Percentiles rank a stretch among this genome's conserved stretches.
These are phyloP conservation scores for Linderina pennispora DNA, from an alignment of 192 early-diverging fungal genomes.

Conservation along the genomic window DNA sequence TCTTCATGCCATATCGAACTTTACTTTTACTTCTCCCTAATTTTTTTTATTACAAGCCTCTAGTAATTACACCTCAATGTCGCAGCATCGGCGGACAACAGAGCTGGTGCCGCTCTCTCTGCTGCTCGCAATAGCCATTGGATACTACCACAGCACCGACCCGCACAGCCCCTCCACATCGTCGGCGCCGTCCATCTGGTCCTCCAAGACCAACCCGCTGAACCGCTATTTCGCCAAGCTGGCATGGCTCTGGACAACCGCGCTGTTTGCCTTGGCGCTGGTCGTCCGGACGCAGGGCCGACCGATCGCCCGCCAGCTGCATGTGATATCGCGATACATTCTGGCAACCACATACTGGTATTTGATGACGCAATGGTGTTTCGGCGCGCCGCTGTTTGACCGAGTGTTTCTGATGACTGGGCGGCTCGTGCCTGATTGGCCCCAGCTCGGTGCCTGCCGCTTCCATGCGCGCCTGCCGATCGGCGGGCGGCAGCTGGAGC, in stretches of 20 bases:
- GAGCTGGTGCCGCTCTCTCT: slow-evolving; percentile 20
- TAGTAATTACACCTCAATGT: too few relatives aligned
- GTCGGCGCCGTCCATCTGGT: slow-evolving; percentile 38
- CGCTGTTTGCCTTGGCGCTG: slow-evolving; percentile 52
- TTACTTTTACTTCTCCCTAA: too few relatives aligned
- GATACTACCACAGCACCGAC: slow-evolving; percentile 4
- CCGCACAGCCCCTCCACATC: not conserved
- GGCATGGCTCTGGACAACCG: slow-evolving; percentile 85
- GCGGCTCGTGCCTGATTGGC: slow-evolving; percentile 58
- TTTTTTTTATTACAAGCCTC: too few relatives aligned
- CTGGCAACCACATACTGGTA: slow-evolving; percentile 79
- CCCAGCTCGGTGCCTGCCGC: not conserved
- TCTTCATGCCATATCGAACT: too few relatives aligned
- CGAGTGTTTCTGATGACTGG: slow-evolving; percentile 65
- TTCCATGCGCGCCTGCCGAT: slow-evolving; percentile 37
- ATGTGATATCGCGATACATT: slow-evolving; percentile 44
- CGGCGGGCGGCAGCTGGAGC: slow-evolving; percentile 60
- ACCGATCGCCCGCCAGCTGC: slow-evolving; percentile 1
- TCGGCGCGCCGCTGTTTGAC: slow-evolving; percentile 78
- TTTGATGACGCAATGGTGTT: slow-evolving; percentile 76
- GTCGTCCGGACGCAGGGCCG: slow-evolving; percentile 18
- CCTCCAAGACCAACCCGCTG: slow-evolving; percentile 67
- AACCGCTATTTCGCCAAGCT: slow-evolving; percentile 76
- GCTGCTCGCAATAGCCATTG: slow-evolving; percentile 26
- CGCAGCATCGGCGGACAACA: too few relatives aligned